phyloP scores from a whole-genome alignment of 148 eudicot genomes.

The Rhododendron griersonianum region DNA sequence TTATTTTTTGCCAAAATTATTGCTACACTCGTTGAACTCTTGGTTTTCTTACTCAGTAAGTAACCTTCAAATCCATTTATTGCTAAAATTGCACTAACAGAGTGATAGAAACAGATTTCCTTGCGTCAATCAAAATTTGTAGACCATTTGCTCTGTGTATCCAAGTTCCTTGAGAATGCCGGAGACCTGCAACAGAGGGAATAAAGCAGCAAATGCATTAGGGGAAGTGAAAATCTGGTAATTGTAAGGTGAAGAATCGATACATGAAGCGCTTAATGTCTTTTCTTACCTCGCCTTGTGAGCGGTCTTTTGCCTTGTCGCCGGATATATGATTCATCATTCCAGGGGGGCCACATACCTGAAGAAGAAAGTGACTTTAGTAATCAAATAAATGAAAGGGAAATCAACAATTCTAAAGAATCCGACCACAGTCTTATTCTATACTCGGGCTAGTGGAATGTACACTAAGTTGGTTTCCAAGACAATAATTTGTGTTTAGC shows the following conservation, averaged over 20 bases:
- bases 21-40: neutral
- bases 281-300: constrained; percentile 73
- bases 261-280: neutral
- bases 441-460: neutral
- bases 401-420: neutral
- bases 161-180: constrained; percentile 12
- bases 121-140: constrained; percentile 6
- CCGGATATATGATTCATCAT: constrained; percentile 85
- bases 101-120: neutral
- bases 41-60: neutral
- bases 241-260: neutral
- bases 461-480: neutral
- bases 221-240: neutral
- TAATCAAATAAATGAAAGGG: neutral
- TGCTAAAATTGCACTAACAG: neutral
- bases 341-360: constrained; percentile 88
- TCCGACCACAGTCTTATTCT: neutral
- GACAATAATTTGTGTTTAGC: neutral
- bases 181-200: constrained; percentile 6
- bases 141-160: constrained; percentile 15
- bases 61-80: neutral
- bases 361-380: neutral
- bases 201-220: neutral
- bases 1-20: neutral
- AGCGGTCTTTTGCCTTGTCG: constrained; percentile 57